Evolutionary conservation across 2,329 filamentous ascomycete species (phyloP), one percentile per base, ranked within the genome.

Genomic region (Ophiocordyceps camponoti-rufipedis): DNA sequence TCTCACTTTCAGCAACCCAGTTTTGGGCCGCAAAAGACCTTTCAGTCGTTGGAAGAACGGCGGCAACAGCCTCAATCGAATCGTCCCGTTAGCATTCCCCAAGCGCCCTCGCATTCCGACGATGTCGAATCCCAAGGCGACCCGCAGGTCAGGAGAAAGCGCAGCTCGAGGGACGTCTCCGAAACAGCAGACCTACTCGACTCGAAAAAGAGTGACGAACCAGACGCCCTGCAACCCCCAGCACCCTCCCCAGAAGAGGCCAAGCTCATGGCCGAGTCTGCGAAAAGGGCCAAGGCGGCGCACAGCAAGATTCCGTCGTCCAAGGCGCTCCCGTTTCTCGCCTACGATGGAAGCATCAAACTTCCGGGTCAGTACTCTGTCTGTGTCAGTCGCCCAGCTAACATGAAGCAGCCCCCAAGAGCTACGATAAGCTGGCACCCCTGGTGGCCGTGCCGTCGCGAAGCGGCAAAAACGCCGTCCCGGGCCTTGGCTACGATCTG

Each of bases 391-490:
- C 38, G 14, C 14, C 12, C 14, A 35, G 35, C 42, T 47, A 45
- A 44, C 3, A 13, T 12, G 18, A 19, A 43, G 16, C 29, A 50
- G 62, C 60, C 1, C 63, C 65, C 5, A 69, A 68, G 50, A 66
- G 62, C 45, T 67, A 66, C 45, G 66, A 69, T 42, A 67, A 68
- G 48, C 55, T 69, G 33, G 57, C 62, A 1, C 66, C 66, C 6
- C 53, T 68, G 28, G 62, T 69, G 14, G 64, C 66, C 7, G 48
- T 65, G 18, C 62, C 66, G 8, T 54, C 65, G 13, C 59, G 58
- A 39, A 66, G 57, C 19, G 60, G 63, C 9, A 63, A 59, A 39
- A 51, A 56, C 3, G 59, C 67, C 44, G 55, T 68, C 2, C 61
- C 64, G 1, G 62, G 65, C 32, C 47, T 66, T 29, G 61, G 60